Evolutionary conservation across 2,329 filamentous ascomycete species (phyloP).

Genomic region (Diaporthe ilicicola): DNA sequence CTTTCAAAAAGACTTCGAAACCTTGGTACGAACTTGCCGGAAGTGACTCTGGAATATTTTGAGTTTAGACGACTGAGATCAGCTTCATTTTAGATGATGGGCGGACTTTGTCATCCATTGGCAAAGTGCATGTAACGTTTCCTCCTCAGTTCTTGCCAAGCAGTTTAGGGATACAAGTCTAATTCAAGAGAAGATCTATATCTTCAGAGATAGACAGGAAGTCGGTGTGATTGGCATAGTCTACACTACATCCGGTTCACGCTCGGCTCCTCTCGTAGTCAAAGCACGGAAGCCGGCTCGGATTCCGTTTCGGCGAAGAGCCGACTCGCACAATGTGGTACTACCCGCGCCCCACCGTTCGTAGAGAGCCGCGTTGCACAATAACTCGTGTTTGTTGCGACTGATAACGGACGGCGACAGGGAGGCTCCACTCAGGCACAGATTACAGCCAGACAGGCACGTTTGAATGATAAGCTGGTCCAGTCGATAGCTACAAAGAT

Average conservation of each 20-base stretch:
- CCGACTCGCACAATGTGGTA: neutral
- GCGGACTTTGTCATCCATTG: neutral
- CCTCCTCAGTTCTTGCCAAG: neutral
- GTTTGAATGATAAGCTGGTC: no score
- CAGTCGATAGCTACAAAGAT: neutral
- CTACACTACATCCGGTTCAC: neutral
- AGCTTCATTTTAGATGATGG: no score
- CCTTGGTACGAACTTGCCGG: no score
- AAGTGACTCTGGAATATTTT: no score
- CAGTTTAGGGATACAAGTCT: neutral
- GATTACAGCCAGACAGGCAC: neutral
- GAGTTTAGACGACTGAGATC: no score
- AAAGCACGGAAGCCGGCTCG: neutral
- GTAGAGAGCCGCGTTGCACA: neutral
- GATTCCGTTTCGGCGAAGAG: neutral
- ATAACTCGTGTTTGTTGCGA: neutral
- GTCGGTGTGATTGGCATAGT: neutral
- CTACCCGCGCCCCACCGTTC: no score
- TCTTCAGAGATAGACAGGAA: neutral
- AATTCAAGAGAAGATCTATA: neutral
- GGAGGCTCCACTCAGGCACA: neutral
- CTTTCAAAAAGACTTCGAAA: no score
- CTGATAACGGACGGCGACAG: neutral
- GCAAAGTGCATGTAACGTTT: slow-evolving; percentile 9
- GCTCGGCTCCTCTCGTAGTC: neutral